phyloP scores from a whole-genome alignment of 495 filamentous ascomycete genomes.

The Margaritispora aquatica region DNA sequence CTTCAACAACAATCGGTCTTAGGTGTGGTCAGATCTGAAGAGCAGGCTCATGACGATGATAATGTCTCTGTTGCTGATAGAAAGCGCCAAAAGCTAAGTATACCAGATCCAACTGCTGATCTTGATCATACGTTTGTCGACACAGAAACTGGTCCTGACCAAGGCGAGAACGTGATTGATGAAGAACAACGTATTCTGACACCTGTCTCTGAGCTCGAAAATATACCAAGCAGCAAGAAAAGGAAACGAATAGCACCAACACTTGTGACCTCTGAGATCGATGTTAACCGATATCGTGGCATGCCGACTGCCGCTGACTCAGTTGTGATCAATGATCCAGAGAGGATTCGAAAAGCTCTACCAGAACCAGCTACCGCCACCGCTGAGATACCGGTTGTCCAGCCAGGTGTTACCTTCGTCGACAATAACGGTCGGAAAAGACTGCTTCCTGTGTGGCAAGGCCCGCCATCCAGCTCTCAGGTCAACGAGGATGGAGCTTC shows the following conservation, averaged over 20 bases:
- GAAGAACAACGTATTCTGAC: not conserved
- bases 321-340: conserved; percentile 10
- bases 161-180: not conserved
- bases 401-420: conserved; percentile 15
- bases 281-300: conserved; percentile 23
- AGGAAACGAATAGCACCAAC: conserved; percentile 35
- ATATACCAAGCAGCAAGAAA: conserved; percentile 25
- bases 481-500: not conserved
- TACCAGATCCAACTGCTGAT: not conserved
- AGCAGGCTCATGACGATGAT: not conserved
- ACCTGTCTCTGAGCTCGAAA: not conserved
- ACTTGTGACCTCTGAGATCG: conserved; percentile 29
- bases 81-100: conserved; percentile 34
- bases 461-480: not conserved
- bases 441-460: conserved; percentile 21
- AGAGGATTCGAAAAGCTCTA: not conserved
- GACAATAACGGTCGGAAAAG: conserved; percentile 19
- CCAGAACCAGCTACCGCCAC: not conserved
- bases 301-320: conserved; percentile 36
- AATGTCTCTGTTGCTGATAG: conserved; percentile 24
- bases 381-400: not conserved
- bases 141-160: not conserved
- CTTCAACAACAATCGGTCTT: no score
- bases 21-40: no score
- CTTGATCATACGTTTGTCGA: not conserved